Evolutionary conservation across 331 rosid genomes (phyloP).

Genomic region (Acacia concinna): DNA sequence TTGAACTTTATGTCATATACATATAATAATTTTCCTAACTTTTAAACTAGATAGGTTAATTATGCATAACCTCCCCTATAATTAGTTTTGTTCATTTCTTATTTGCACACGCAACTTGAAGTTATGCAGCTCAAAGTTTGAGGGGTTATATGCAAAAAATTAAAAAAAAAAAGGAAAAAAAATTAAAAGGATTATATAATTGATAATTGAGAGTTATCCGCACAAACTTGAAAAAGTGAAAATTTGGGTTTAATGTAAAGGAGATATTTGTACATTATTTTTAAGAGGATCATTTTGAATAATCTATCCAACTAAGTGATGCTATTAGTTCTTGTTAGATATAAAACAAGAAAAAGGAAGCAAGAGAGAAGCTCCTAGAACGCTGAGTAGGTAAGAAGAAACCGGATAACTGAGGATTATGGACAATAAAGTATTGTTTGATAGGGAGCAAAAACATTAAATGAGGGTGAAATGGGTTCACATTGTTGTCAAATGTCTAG

Average conservation of each 20-base stretch:
- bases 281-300: background rate
- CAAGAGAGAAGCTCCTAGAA: background rate
- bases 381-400: background rate
- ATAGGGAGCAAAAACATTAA: conserved; percentile 34
- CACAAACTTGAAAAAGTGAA: background rate
- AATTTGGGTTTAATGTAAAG: background rate
- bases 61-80: too few relatives aligned
- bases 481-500: conserved; percentile 8
- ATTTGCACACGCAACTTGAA: background rate
- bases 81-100: background rate
- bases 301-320: background rate
- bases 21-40: too few relatives aligned
- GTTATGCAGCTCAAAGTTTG: too few relatives aligned
- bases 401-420: background rate
- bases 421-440: conserved; percentile 8
- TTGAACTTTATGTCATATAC: too few relatives aligned
- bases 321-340: background rate
- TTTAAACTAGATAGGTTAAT: too few relatives aligned
- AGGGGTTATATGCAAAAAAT: background rate
- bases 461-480: background rate
- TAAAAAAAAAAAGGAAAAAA: too few relatives aligned
- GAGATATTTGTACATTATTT: too few relatives aligned
- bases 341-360: conserved; percentile 28
- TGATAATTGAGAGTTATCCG: too few relatives aligned
- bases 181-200: too few relatives aligned